Percentiles rank a stretch among this genome's conserved stretches.
phyloP scores from a whole-genome alignment of 306 rosid species.

The Bauhinia variegata region DNA sequence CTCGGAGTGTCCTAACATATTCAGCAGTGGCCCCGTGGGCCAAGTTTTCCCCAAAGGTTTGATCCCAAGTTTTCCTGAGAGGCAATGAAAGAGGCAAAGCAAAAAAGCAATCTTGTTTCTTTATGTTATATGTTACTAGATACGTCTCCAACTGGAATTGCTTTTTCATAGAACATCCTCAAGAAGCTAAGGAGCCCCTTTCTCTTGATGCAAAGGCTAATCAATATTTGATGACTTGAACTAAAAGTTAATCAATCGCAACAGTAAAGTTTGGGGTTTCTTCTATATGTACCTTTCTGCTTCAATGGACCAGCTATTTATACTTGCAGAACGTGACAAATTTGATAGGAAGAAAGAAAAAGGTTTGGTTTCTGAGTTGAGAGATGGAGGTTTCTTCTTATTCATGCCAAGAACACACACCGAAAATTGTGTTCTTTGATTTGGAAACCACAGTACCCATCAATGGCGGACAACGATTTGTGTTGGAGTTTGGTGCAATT shows the following conservation, averaged over 20 bases:
- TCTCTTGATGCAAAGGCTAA: constrained; percentile 44
- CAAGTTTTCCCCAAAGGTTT: constrained; percentile 43
- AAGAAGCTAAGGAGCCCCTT: constrained; percentile 58
- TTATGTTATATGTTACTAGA: constrained; percentile 37
- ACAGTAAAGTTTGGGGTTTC: constrained; percentile 45
- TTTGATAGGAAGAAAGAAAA: background rate
- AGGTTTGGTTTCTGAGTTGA: no score
- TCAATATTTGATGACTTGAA: constrained; percentile 57
- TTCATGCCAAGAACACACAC: constrained; percentile 23
- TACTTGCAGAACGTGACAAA: constrained; percentile 16
- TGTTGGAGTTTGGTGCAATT: constrained; percentile 90
- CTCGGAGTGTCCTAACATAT: constrained; percentile 43
- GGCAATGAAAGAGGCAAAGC: no score
- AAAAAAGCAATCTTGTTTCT: constrained; percentile 29
- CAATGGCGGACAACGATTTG: constrained; percentile 64
- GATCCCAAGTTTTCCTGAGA: constrained; percentile 46
- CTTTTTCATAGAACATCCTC: constrained; percentile 47
- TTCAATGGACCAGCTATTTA: constrained; percentile 24
- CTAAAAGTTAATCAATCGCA: constrained; percentile 66
- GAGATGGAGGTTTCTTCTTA: background rate
- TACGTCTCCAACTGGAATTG: constrained; percentile 40
- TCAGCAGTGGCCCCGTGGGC: constrained; percentile 24
- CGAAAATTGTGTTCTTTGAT: constrained; percentile 90
- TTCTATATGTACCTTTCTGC: constrained; percentile 32
- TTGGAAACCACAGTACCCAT: constrained; percentile 91